Percentiles rank a stretch among this genome's conserved stretches.
Conservation (phyloP, 306 rosid genomes). For the Senna tora region DNA sequence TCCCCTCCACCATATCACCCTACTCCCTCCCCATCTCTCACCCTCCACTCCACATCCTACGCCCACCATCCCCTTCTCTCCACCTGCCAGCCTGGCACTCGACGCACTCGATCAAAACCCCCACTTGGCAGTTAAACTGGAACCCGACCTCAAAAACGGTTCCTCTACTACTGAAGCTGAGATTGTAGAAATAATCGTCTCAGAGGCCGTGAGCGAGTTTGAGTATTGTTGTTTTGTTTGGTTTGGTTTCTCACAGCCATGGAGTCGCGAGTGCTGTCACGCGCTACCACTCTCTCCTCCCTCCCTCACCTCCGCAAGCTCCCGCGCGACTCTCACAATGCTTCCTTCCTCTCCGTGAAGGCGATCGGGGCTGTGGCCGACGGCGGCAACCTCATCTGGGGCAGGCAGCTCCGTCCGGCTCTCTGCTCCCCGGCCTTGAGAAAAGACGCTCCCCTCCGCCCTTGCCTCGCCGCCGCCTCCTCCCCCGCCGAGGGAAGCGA, state of each 20-base stretch:
- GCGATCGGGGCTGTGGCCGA: conserved; percentile 63
- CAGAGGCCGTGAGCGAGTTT: not conserved
- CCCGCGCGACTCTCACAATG: conserved; percentile 41
- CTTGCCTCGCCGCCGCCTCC: conserved; percentile 70
- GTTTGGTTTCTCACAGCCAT: conserved; percentile 32
- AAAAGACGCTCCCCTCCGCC: conserved; percentile 49
- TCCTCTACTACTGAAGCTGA: not conserved
- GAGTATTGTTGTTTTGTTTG: not conserved
- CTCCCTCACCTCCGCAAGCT: conserved; percentile 55
- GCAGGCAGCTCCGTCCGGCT: conserved; percentile 86
- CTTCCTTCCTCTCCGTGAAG: conserved; percentile 48
- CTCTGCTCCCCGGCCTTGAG: conserved; percentile 56
- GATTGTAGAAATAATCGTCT: not conserved
- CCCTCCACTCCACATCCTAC: not conserved
- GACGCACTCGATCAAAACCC: not conserved
- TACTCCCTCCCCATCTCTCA: not conserved
- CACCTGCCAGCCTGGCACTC: not conserved
- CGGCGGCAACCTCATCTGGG: conserved; percentile 87
- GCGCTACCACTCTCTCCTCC: conserved; percentile 60
- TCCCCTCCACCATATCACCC: not conserved
- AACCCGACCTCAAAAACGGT: not conserved
- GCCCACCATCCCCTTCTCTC: not conserved
- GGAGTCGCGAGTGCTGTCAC: conserved; percentile 97
- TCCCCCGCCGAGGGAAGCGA: conserved; percentile 80
- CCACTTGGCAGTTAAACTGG: not conserved